Conservation (phyloP, 1,284 basidiomycete species). For the Leccinum pseudoinsigne region DNA sequence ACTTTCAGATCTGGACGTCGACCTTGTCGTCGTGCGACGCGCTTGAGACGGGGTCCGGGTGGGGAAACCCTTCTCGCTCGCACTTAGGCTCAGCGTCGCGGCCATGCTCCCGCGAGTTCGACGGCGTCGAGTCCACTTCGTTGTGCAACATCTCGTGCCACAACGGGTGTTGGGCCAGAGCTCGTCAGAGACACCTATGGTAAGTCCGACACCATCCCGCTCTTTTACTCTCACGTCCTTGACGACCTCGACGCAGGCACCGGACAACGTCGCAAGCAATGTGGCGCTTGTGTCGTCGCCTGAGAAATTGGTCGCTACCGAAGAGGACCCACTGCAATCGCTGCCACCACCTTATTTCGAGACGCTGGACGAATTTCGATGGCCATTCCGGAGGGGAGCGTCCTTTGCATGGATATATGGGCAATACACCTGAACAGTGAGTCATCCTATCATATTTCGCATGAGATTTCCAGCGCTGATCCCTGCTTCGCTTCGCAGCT, state of each 20-base stretch:
- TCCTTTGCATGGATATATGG: slow-evolving; percentile 40
- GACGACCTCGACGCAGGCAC: slow-evolving; percentile 37
- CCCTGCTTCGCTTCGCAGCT: slow-evolving; percentile 18
- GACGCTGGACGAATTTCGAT: slow-evolving; percentile 37
- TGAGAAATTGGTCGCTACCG: slow-evolving; percentile 26
- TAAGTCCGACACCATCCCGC: slow-evolving; percentile 9
- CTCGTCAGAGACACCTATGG: slow-evolving; percentile 9
- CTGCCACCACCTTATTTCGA: slow-evolving; percentile 52
- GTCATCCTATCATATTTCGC: slow-evolving; percentile 6
- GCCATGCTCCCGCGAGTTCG: slow-evolving; percentile 39
- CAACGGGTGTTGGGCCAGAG: slow-evolving; percentile 29
- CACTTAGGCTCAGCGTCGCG: slow-evolving; percentile 51
- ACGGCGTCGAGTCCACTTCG: slow-evolving; percentile 46
- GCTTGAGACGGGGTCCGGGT: slow-evolving; percentile 45
- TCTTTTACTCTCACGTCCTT: slow-evolving; percentile 46
- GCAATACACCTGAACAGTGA: slow-evolving; percentile 39
- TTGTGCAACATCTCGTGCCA: slow-evolving; percentile 62
- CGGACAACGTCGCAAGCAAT: slow-evolving; percentile 47
- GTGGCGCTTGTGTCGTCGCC: slow-evolving; percentile 47
- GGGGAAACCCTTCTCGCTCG: slow-evolving; percentile 58
- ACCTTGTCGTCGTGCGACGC: slow-evolving; percentile 56
- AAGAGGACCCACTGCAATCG: slow-evolving; percentile 29
- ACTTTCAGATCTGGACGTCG: slow-evolving; percentile 51
- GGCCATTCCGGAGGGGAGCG: slow-evolving; percentile 40
- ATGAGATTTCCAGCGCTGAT: background rate